Conservation (phyloP, 768 basidiomycete species). For the Leccinum subgranulosum region DNA sequence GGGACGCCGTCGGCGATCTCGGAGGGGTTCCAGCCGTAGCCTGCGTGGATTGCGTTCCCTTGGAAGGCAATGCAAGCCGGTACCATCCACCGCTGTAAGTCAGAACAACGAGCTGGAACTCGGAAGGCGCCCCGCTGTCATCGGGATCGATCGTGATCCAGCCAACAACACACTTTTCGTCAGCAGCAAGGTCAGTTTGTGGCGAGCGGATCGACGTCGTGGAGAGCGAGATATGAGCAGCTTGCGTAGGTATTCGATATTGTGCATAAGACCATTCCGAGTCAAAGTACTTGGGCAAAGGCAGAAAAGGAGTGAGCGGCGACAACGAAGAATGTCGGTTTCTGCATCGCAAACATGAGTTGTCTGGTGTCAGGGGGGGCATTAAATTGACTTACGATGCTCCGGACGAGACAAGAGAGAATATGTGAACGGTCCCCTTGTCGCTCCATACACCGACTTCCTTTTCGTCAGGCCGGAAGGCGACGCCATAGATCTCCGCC, state of each 20-base stretch:
- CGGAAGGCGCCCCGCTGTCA: slow-evolving; percentile 32
- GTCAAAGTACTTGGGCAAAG: slow-evolving; percentile 85
- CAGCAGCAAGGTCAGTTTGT: slow-evolving; percentile 62
- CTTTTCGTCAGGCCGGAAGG: slow-evolving; percentile 81
- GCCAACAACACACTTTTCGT: slow-evolving; percentile 84
- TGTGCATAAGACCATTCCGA: slow-evolving; percentile 98
- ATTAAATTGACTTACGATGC: slow-evolving; percentile 52
- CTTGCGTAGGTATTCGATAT: slow-evolving; percentile 83
- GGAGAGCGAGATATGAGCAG: slow-evolving; percentile 76
- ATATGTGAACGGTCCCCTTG: slow-evolving; percentile 92
- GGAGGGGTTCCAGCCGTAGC: slow-evolving; percentile 42
- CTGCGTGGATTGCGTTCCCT: slow-evolving; percentile 19
- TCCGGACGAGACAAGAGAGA: slow-evolving; percentile 66
- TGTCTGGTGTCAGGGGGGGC: not conserved
- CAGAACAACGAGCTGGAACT: slow-evolving; percentile 79
- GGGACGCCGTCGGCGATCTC: slow-evolving; percentile 35
- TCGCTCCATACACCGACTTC: slow-evolving; percentile 93
- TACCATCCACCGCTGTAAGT: slow-evolving; percentile 95
- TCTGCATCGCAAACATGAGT: slow-evolving; percentile 35
- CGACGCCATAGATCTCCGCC: slow-evolving; percentile 88
- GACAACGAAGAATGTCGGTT: slow-evolving; percentile 86
- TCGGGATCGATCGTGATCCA: slow-evolving; percentile 63
- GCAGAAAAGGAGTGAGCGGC: slow-evolving; percentile 73
- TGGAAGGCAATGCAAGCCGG: slow-evolving; percentile 61
- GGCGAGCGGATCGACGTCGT: slow-evolving; percentile 58